Evolutionary conservation across 2,329 filamentous ascomycete genomes (phyloP).

Genomic region (Claviceps pusilla): DNA sequence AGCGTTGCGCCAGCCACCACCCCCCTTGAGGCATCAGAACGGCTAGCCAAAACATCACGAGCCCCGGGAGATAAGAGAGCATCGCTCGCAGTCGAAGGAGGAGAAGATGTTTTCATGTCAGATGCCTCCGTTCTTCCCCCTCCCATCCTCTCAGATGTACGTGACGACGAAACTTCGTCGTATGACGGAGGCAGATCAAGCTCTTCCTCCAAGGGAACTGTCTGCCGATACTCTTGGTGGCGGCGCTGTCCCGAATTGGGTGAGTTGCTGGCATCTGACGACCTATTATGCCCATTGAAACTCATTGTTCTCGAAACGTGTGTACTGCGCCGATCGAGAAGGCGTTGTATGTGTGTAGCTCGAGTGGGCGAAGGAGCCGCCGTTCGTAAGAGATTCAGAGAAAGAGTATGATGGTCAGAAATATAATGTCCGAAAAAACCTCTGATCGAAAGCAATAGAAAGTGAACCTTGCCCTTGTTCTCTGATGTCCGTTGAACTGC

Average conservation of each 20-base stretch:
- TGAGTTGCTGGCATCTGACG: background rate
- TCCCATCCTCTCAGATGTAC: background rate
- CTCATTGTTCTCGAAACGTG: background rate
- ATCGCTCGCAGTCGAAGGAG: too few species aligned
- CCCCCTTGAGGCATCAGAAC: background rate
- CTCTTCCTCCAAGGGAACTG: background rate
- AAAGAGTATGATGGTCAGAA: background rate
- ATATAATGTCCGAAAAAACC: background rate
- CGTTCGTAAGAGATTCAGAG: background rate
- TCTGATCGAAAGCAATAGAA: background rate
- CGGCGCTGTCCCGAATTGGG: background rate
- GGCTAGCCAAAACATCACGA: background rate
- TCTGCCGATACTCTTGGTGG: conserved; percentile 1
- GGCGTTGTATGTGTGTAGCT: background rate
- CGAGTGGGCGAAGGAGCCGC: background rate
- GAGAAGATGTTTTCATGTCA: background rate
- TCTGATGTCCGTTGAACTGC: background rate
- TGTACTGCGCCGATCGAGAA: background rate
- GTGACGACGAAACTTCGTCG: conserved; percentile 1
- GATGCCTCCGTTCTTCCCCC: background rate
- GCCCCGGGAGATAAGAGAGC: background rate
- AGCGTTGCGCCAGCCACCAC: background rate
- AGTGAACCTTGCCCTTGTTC: background rate
- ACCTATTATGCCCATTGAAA: background rate
- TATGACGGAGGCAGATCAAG: background rate